phyloP scores from a whole-genome alignment of 305 asterid species.

The Fraxinus albicans region DNA sequence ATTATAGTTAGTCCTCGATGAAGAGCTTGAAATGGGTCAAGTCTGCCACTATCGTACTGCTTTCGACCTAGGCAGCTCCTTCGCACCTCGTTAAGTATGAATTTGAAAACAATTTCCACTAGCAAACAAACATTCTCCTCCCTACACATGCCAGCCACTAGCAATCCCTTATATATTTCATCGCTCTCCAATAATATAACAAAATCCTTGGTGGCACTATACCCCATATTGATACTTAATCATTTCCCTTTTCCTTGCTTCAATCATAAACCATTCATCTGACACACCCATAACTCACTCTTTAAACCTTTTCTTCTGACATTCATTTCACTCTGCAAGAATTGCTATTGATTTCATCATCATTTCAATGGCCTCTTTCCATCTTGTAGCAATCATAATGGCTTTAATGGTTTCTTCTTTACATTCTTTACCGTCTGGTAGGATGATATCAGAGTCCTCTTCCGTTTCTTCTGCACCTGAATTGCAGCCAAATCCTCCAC shows the following conservation, averaged over 20 bases:
- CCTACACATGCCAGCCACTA: constrained; percentile 42
- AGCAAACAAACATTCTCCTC: constrained; percentile 33
- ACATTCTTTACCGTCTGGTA: constrained; percentile 32
- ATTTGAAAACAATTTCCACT: constrained; percentile 25
- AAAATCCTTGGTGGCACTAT: constrained; percentile 30
- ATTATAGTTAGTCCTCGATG: neutral
- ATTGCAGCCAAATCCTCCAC: constrained; percentile 43
- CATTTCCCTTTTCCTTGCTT: neutral
- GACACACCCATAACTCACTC: constrained; percentile 16
- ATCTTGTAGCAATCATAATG: constrained; percentile 29
- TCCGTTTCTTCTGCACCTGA: constrained; percentile 57
- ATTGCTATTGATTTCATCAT: constrained; percentile 37
- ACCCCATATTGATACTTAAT: constrained; percentile 39
- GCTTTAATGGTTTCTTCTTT: constrained; percentile 30
- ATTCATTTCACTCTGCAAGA: constrained; percentile 11
- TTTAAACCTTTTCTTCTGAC: constrained; percentile 1
- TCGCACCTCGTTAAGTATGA: neutral
- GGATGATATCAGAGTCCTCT: constrained; percentile 5
- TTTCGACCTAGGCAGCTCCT: neutral
- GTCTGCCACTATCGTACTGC: neutral
- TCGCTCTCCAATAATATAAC: constrained; percentile 35
- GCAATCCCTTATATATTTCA: constrained; percentile 33
- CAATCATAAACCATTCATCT: constrained; percentile 12
- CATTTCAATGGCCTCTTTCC: constrained; percentile 50
- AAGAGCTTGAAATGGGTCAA: neutral